Evolutionary conservation across 2,329 filamentous ascomycete species (phyloP), one percentile per base, ranked within the genome.

Genomic region (Arthrobotrys musiformis): DNA sequence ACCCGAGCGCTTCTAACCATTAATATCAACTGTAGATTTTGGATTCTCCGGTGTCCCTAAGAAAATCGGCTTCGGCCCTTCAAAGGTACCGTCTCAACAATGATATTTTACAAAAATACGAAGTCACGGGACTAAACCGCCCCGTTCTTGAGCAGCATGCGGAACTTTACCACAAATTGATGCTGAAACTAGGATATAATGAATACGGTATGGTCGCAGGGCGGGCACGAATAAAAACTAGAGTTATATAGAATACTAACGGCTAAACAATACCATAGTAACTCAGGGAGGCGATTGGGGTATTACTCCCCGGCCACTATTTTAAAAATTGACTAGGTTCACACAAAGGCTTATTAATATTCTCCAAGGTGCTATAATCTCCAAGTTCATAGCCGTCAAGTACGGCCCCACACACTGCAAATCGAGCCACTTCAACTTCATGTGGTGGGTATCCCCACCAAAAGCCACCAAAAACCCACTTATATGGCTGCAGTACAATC

Each of bases 181-280:
- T 86, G 85, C 63, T 81, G 0, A 78, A 82, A 22, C 84, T 86
- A 4, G 83, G 83, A 0, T 86, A 85, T 67, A 30, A 70, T 0
- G 69, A 74, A 33, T 85, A 84, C 61, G 70, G 70, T 75, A 54
- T 56, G 50, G 13, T 9, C 2, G 11, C 15, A 6, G 4, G 7
- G 13, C 9, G 4, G 17, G 17, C 28, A 28, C 13, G 22, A 19
- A 22, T 2, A 30, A 2, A 30, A 30, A n/a, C 28, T 37, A n/a
- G 24, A n/a, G 8, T 4, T 70, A 80, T 54, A 33, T n/a, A 17
- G 79, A 78, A 67, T 66, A 44, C 74, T 50, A 35, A 52, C 15
- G 30, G 24, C 26, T n/a, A 26, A 9, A 46, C 1, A 13, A 6
- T 2, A 4, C 7, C n/a, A 54, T 44, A 63, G 33, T 83, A 3